phyloP scores from a whole-genome alignment of 108 stramenopile species.

The Cylindrotheca fusiformis region DNA sequence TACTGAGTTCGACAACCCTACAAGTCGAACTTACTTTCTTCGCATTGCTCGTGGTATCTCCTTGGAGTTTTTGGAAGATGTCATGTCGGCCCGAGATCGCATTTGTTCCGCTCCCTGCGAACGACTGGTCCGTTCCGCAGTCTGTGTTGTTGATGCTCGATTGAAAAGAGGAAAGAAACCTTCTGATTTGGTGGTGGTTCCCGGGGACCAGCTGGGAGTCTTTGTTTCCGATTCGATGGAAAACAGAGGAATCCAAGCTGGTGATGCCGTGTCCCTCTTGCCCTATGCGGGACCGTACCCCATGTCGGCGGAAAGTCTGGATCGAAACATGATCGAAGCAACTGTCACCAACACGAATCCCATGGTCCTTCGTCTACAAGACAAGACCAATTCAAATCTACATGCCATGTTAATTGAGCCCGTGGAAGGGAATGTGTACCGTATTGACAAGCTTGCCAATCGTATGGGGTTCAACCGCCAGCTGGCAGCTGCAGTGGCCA shows the following conservation, averaged over 20 bases:
- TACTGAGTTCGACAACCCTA: constrained; percentile 84
- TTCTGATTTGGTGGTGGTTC: constrained; percentile 76
- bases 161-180: constrained; percentile 82
- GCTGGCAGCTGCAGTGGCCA: constrained; percentile 71
- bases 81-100: constrained; percentile 84
- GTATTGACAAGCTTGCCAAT: constrained; percentile 92
- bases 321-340: constrained; percentile 91
- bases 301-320: constrained; percentile 87
- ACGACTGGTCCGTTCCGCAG: constrained; percentile 72
- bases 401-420: constrained; percentile 73
- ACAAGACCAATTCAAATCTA: constrained; percentile 76
- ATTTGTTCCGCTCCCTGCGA: constrained; percentile 92
- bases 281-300: constrained; percentile 92
- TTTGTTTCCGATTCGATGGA: constrained; percentile 89
- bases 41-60: constrained; percentile 89
- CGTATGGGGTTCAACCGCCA: constrained; percentile 93
- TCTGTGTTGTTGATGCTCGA: constrained; percentile 87
- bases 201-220: constrained; percentile 86
- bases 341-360: constrained; percentile 81
- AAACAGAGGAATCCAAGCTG: constrained; percentile 87
- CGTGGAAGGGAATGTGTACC: constrained; percentile 81
- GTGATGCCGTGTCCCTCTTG: constrained; percentile 87
- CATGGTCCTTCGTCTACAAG: constrained; percentile 82
- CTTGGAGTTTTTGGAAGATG: constrained; percentile 89
- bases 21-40: constrained; percentile 82